Base-by-base conservation (phyloP, 2,329 filamentous ascomycete species). In the Dryadomyces quercivorus region DNA sequence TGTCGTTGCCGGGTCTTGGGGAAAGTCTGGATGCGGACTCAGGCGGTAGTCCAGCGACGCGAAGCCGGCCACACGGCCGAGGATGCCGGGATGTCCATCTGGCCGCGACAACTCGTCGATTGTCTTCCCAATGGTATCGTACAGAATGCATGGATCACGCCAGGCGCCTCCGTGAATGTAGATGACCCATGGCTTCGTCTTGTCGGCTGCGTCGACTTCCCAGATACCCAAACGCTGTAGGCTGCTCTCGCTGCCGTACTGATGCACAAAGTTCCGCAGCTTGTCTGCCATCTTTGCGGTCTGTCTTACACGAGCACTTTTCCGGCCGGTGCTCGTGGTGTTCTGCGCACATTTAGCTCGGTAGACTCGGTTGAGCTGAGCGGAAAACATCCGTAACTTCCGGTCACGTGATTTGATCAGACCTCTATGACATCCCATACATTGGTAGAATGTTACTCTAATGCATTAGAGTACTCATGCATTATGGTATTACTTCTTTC, bases 91-190 rank as follows among this genome's bases (percentile, higher is more conserved):
- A 12, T 51, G 42, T 20, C 2, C 10, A 7, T 2, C 50, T 8
- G 10, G 38, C 21, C 6, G 5, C 36, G 21, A n/a, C 21, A 51
- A 36, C 21, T 18, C 38, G 21, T n/a, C 16, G 16, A 44, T 31
- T 2, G 50, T 51, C 22, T 36, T 18, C 20, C 22, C 50, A 44
- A 51, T 43, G 15, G 50, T 18, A n/a, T 43, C 36, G 0, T 18
- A 22, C 3, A 16, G 20, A 9, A 51, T 34, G 38, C 20, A 21
- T 3, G 50, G 50, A 15, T 51, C 50, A 8, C 50, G 50, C 50
- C 50, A 51, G 4, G 50, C 50, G 15, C 50, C 50, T 16, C 50
- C 50, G 40, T 51, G 50, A 40, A 51, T 51, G 50, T 51, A 51
- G 12, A 52, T 47, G 6, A 47, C 51, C 51, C 51, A 52, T 36